These are phyloP conservation scores for Epichloe amarillans DNA, from an alignment of 2,329 filamentous ascomycete genomes.

Conservation along the genomic window DNA sequence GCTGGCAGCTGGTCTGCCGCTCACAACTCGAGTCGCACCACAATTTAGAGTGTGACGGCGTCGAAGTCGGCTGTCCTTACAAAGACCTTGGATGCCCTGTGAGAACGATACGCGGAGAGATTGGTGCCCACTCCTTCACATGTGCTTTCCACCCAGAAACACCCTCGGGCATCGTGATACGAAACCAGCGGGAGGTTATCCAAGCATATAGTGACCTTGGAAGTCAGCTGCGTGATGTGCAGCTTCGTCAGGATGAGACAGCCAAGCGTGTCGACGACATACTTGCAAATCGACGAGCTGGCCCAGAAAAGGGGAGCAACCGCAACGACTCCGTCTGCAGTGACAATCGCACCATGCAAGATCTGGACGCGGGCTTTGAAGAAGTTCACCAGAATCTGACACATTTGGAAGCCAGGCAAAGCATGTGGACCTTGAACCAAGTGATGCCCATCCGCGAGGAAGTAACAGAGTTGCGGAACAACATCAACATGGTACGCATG, in stretches of 20 bases:
- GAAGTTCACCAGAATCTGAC: slow-evolving; percentile 42
- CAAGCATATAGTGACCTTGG: slow-evolving; percentile 24
- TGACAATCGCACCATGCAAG: slow-evolving; percentile 32
- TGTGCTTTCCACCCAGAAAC: slow-evolving; percentile 39
- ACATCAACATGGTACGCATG: slow-evolving; percentile 44
- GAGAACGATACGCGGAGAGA: slow-evolving; percentile 19
- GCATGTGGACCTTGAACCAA: slow-evolving; percentile 48
- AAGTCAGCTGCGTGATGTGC: slow-evolving; percentile 22
- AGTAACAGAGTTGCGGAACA: slow-evolving; percentile 45
- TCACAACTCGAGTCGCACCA: slow-evolving; percentile 34
- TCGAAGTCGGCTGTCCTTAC: slow-evolving; percentile 34
- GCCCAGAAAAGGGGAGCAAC: slow-evolving; percentile 2
- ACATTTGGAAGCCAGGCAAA: slow-evolving; percentile 46
- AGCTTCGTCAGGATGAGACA: slow-evolving; percentile 21
- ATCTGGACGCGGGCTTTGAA: slow-evolving; percentile 33
- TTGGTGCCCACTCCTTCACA: slow-evolving; percentile 30
- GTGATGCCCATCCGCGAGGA: slow-evolving; percentile 49
- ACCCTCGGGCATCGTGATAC: slow-evolving; percentile 37
- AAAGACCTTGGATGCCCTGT: slow-evolving; percentile 23
- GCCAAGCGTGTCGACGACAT: slow-evolving; percentile 22
- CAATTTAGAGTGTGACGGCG: slow-evolving; percentile 35
- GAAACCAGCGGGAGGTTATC: slow-evolving; percentile 34
- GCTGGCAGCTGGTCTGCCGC: slow-evolving; percentile 29
- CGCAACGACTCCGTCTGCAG: slow-evolving; percentile 29
- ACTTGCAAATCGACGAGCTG: slow-evolving; percentile 21